A percentile compares a stretch with the other conserved stretches of the same genome.
phyloP scores from a whole-genome alignment of 2,329 filamentous ascomycete genomes.

The Sphaerulina vaccinii region DNA sequence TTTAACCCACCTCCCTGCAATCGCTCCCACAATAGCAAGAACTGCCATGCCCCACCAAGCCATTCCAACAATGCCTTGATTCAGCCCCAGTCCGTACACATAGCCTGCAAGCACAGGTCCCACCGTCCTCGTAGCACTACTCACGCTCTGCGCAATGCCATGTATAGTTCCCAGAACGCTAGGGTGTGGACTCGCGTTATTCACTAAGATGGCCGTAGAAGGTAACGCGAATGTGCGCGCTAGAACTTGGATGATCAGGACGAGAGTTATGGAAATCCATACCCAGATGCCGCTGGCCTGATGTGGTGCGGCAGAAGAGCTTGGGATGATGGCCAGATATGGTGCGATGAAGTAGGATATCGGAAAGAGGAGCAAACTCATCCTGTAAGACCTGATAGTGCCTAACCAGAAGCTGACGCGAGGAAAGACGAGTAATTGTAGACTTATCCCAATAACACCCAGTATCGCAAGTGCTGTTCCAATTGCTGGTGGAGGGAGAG shows the following conservation, averaged over 20 bases:
- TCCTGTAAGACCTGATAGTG: slow-evolving; percentile 42
- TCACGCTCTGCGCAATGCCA: slow-evolving; percentile 57
- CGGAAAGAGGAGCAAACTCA: slow-evolving; percentile 46
- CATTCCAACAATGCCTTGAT: slow-evolving; percentile 54
- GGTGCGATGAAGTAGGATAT: slow-evolving; percentile 46
- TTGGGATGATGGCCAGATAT: slow-evolving; percentile 45
- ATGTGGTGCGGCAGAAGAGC: slow-evolving; percentile 39
- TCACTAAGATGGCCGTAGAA: slow-evolving; percentile 58
- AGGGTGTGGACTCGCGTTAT: slow-evolving; percentile 59
- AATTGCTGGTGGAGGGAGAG: slow-evolving; percentile 48
- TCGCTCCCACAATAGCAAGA: slow-evolving; percentile 57
- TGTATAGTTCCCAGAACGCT: slow-evolving; percentile 58
- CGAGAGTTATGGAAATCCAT: slow-evolving; percentile 44
- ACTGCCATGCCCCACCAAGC: slow-evolving; percentile 58
- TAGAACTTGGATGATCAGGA: slow-evolving; percentile 47
- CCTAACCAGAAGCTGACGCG: slow-evolving; percentile 43
- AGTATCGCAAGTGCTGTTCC: slow-evolving; percentile 50
- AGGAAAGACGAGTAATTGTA: slow-evolving; percentile 50
- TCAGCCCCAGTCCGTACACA: slow-evolving; percentile 53
- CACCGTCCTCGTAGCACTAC: slow-evolving; percentile 54
- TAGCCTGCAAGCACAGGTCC: slow-evolving; percentile 56
- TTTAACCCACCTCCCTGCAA: slow-evolving; percentile 58
- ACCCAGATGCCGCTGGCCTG: slow-evolving; percentile 43
- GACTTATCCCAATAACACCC: slow-evolving; percentile 47
- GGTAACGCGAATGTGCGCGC: slow-evolving; percentile 56